phyloP scores from a whole-genome alignment of 2,329 filamentous ascomycete species.

The Beauveria scarabaeidicola region DNA sequence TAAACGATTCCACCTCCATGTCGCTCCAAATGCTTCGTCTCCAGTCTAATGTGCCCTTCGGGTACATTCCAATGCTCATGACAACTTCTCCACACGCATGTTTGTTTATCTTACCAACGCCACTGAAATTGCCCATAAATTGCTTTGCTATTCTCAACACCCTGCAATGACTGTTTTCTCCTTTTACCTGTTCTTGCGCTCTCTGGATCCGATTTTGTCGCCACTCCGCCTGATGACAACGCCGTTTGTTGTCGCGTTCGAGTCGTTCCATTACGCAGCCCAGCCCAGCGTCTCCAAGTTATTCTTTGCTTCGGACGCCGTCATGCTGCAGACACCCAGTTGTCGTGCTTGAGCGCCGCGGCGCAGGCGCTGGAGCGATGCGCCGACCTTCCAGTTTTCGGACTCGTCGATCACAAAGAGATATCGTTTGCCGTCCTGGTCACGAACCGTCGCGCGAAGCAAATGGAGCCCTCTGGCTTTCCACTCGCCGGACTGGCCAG shows the following conservation, averaged over 20 bases:
- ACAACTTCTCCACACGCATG: background rate
- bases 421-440: conserved; percentile 59
- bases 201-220: background rate
- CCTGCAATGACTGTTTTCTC: background rate
- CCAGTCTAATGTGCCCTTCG: background rate
- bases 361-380: conserved; percentile 52
- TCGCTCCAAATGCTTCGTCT: conserved; percentile 4
- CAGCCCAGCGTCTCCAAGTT: conserved; percentile 53
- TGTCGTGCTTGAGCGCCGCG: conserved; percentile 52
- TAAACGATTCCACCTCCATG: background rate
- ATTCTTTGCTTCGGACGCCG: conserved; percentile 42
- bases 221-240: too few relatives aligned
- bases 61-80: conserved; percentile 2
- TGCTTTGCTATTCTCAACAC: background rate
- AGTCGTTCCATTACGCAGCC: conserved; percentile 16
- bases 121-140: conserved; percentile 7
- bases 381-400: conserved; percentile 60
- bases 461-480: conserved; percentile 51
- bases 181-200: background rate
- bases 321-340: conserved; percentile 50
- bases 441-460: conserved; percentile 53
- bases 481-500: conserved; percentile 44
- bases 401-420: conserved; percentile 56
- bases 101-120: conserved; percentile 8
- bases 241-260: background rate